Evolutionary conservation across 176 grass and related monocot species (phyloP).

Genomic region (Metroxylon sagu): DNA sequence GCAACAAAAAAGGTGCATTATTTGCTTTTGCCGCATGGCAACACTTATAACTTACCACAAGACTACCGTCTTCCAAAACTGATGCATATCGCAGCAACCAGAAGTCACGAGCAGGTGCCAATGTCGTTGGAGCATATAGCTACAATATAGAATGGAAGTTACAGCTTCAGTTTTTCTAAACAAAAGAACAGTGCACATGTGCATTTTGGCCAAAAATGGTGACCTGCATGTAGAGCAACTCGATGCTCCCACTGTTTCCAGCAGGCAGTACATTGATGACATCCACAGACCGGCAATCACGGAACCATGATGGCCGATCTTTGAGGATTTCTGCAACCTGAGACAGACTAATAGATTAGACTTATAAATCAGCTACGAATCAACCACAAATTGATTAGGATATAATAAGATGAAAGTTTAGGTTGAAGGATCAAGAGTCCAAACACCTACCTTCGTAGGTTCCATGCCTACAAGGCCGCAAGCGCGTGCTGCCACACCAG

Average conservation of each 20-base stretch:
- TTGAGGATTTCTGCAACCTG: slow-evolving; percentile 95
- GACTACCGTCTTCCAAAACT: slow-evolving; percentile 71
- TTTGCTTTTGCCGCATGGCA: no score
- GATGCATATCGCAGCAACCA: slow-evolving; percentile 89
- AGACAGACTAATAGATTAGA: background rate
- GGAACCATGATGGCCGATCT: slow-evolving; percentile 67
- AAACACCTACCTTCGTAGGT: slow-evolving; percentile 56
- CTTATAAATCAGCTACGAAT: no score
- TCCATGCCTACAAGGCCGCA: slow-evolving; percentile 93
- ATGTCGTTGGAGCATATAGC: slow-evolving; percentile 78
- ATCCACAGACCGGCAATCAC: slow-evolving; percentile 77
- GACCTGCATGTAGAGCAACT: slow-evolving; percentile 98
- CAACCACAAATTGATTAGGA: no score
- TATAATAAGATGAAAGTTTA: no score
- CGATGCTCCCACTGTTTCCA: slow-evolving; percentile 63
- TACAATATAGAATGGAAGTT: slow-evolving; percentile 10
- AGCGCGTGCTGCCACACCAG: slow-evolving; percentile 79
- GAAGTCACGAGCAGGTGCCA: slow-evolving; percentile 82
- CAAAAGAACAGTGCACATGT: no score
- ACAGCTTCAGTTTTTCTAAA: no score
- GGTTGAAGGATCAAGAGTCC: no score
- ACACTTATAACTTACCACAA: slow-evolving; percentile 53
- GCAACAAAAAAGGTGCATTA: background rate
- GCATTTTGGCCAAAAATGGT: no score
- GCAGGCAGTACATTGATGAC: slow-evolving; percentile 61